Evolutionary conservation across 495 filamentous ascomycete genomes (phyloP), one percentile per base, ranked within the genome.

Genomic region (Penicillium subrubescens): DNA sequence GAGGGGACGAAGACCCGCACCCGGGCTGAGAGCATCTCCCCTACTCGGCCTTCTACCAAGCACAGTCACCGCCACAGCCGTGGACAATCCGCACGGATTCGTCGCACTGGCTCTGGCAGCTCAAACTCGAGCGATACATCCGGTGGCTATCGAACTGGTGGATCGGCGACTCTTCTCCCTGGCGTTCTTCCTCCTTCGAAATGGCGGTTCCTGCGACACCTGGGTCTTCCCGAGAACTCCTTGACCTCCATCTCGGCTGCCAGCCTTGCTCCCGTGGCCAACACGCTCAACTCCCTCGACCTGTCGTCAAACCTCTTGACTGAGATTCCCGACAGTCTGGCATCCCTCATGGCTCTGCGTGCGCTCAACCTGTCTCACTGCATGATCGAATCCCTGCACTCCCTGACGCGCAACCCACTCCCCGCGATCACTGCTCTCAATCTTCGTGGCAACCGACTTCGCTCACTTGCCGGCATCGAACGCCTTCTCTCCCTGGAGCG

Each of bases 361-460:
- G 93, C 95, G 27, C 78, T 99, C 52, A 98, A 99, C 70, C 82
- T 99, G 31, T 94, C 94, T 15, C 88, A 93, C 70, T 97, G 95
- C 83, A 97, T 98, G 94, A 97, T 99, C 55, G 92, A 95, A 59
- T 96, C 93, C 35, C 80, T 99, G 61, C 93, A 96, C 67, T 97
- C 94, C 5, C 81, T 99, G 19, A 87, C 88, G 2, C 86, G 91
- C 60, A 93, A 89, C 73, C 94, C 95, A 34, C 83, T 99, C 4
- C 94, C 95, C 17, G 94, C 95, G 53, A 97, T 98, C 64, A 94
- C 90, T 5, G 92, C 92, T 23, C 83, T 99, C 66, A 98, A 98
- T 71, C 86, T 99, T 50, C 89, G 95, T 50, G 89, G 86, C 23
- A 99, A 99, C 75, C 90, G 93, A 39, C 85, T 99, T 59, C 84